Evolutionary conservation across 805 yeast species (phyloP), one percentile per base, ranked within the genome.

Genomic region (Ogataea degrootiae): DNA sequence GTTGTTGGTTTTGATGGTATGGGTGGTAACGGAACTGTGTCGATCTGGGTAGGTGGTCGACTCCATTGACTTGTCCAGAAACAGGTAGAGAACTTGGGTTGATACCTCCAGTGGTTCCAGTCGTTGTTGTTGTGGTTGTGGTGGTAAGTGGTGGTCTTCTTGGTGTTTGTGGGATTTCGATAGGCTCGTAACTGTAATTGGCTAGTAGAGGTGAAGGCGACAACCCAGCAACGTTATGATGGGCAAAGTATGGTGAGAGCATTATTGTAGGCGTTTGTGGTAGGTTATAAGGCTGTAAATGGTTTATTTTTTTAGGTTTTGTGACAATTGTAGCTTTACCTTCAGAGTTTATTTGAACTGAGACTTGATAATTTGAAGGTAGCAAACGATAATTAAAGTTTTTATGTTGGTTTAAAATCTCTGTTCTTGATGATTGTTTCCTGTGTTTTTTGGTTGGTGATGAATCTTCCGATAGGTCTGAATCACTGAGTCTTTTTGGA

Each of bases 321-420:
- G 53, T 63, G 37, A 46, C 67, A 51, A 51, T 58, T 46, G 57
- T 53, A 43, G 65, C 73, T 41, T 57, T 59, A 35, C 65, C 65
- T 23, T 59, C 60, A 9, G 60, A 47, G 43, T 52, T 51, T 2
- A 61, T 51, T 31, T 58, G 54, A 6, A 61, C 56, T 0, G 61
- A 52, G 19, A 61, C 52, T 44, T 61, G 56, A 34, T 42, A 55
- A 21, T 57, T 48, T 1, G 55, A 41, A 4, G 60, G 56, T 8
- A 58, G 46, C n/a, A 55, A 41, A 23, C 15, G 39, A 17, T 22
- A 6, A 11, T 23, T 15, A 1, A 6, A 17, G 23, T 22, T 22
- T 37, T 26, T 21, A 12, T n/a, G 37, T 22, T 34, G 40, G 35
- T 7, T 26, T 9, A 26, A 7, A 26, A 26, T 26, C 11, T 26